Conservation (phyloP, 1,139 yeast genomes). For the Lodderomyces parapsilosis region DNA sequence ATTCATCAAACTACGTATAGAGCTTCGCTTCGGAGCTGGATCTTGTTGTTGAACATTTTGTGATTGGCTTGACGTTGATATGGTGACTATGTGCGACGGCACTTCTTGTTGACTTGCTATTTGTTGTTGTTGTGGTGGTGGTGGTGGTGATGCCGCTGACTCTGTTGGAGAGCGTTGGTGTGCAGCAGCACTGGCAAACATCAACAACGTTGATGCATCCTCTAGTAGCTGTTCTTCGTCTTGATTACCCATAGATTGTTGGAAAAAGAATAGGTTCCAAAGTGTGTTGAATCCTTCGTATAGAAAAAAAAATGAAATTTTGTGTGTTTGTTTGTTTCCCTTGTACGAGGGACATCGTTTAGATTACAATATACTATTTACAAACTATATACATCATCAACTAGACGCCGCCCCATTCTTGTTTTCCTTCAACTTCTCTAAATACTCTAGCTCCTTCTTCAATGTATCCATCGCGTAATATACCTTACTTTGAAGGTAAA, state of each 20-base stretch:
- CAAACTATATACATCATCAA: not conserved
- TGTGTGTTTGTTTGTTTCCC: not conserved
- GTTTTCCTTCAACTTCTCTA: slow-evolving; percentile 31
- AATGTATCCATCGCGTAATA: slow-evolving; percentile 61
- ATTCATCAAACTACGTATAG: slow-evolving; percentile 15
- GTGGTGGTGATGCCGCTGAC: slow-evolving; percentile 12
- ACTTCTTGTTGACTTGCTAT: not conserved
- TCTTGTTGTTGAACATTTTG: slow-evolving; percentile 1
- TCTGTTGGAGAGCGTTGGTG: slow-evolving; percentile 29
- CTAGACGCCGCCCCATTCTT: slow-evolving; percentile 16
- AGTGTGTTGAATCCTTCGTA: slow-evolving; percentile 1
- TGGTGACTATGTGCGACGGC: slow-evolving; percentile 8
- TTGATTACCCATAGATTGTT: slow-evolving; percentile 13
- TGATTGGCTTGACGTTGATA: slow-evolving; percentile 1
- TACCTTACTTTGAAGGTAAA: slow-evolving; percentile 88
- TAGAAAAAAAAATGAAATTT: slow-evolving; percentile 1
- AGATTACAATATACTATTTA: not conserved
- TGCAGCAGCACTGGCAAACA: slow-evolving; percentile 62
- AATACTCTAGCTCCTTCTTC: slow-evolving; percentile 45
- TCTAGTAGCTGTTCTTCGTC: slow-evolving; percentile 45
- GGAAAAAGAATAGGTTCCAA: not conserved
- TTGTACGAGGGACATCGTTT: not conserved
- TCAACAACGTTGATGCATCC: slow-evolving; percentile 64
- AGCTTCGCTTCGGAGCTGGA: slow-evolving; percentile 11
- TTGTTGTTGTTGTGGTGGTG: slow-evolving; percentile 5